Evolutionary conservation across 495 filamentous ascomycete species (phyloP).

Genomic region (Friedmanniomyces simplex): DNA sequence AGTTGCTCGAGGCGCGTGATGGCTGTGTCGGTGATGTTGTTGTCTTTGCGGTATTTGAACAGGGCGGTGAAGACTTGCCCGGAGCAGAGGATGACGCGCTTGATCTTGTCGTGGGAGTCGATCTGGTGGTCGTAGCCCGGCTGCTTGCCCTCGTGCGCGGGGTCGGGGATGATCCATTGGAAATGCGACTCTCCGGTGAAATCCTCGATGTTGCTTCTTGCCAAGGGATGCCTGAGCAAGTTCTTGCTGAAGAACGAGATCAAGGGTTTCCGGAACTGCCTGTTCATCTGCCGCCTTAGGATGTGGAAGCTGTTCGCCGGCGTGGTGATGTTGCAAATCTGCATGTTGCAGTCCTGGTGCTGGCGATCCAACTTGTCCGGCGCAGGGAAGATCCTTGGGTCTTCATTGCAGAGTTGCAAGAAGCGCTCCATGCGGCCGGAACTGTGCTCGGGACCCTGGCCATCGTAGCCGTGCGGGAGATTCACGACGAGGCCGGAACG

Average conservation of each 20-base stretch:
- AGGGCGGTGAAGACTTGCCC: constrained; percentile 91
- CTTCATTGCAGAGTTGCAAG: constrained; percentile 95
- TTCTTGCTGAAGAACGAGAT: constrained; percentile 97
- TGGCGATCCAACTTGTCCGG: constrained; percentile 86
- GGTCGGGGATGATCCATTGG: constrained; percentile 87
- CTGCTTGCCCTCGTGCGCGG: constrained; percentile 57
- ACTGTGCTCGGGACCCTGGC: constrained; percentile 96
- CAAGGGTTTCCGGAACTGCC: constrained; percentile 96
- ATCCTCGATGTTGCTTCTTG: constrained; percentile 77
- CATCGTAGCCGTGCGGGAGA: constrained; percentile 94
- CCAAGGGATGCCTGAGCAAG: constrained; percentile 82
- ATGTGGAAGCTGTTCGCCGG: constrained; percentile 95
- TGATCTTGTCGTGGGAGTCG: constrained; percentile 73
- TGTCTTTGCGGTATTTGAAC: constrained; percentile 76
- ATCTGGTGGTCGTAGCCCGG: constrained; percentile 37
- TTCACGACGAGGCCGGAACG: constrained; percentile 90
- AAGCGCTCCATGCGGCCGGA: constrained; percentile 96
- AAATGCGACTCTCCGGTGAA: constrained; percentile 88
- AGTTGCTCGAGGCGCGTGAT: constrained; percentile 95
- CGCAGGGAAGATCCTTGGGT: constrained; percentile 82
- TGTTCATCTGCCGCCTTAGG: constrained; percentile 91
- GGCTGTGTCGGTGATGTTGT: constrained; percentile 76
- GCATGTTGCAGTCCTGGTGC: constrained; percentile 99
- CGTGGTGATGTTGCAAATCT: constrained; percentile 87
- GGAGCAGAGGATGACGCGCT: constrained; percentile 86